A percentile compares a stretch with the other conserved stretches of the same genome.
Evolutionary conservation across 257 asterid genomes (phyloP).

Genomic region (Cynanchum wilfordii): DNA sequence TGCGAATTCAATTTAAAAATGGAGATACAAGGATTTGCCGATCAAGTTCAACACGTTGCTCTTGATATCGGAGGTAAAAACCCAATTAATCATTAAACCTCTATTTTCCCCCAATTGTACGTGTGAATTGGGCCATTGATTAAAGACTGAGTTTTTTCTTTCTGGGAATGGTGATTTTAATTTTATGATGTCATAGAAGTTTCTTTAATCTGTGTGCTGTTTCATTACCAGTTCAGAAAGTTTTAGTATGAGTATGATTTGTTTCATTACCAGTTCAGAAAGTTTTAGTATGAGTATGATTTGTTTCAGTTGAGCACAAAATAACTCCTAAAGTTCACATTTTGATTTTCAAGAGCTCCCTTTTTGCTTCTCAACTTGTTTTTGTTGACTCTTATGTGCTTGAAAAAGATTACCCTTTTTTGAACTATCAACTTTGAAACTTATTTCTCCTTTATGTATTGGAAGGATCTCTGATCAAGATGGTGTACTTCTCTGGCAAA

Average conservation of each 20-base stretch:
- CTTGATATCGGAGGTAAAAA: constrained; percentile 83
- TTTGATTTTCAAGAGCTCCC: neutral
- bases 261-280: neutral
- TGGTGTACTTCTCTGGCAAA: constrained; percentile 57
- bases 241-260: neutral
- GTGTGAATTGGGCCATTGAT: neutral
- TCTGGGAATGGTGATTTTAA: neutral
- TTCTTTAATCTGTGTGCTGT: neutral
- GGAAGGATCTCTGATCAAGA: constrained; percentile 75
- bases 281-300: neutral
- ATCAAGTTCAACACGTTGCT: constrained; percentile 60
- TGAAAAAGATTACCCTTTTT: neutral
- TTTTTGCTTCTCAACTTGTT: neutral
- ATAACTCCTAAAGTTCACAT: neutral
- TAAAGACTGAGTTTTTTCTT: neutral
- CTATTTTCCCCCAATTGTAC: neutral
- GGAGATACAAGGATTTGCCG: constrained; percentile 28
- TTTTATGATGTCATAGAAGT: neutral
- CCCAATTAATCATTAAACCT: constrained; percentile 4
- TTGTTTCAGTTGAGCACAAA: neutral
- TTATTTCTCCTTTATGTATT: constrained; percentile 6
- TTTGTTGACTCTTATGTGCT: too few species aligned
- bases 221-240: neutral
- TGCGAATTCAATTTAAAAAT: neutral
- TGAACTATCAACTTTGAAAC: neutral